phyloP scores from a whole-genome alignment of 169 alveolate species.

The Plasmodium inui region DNA sequence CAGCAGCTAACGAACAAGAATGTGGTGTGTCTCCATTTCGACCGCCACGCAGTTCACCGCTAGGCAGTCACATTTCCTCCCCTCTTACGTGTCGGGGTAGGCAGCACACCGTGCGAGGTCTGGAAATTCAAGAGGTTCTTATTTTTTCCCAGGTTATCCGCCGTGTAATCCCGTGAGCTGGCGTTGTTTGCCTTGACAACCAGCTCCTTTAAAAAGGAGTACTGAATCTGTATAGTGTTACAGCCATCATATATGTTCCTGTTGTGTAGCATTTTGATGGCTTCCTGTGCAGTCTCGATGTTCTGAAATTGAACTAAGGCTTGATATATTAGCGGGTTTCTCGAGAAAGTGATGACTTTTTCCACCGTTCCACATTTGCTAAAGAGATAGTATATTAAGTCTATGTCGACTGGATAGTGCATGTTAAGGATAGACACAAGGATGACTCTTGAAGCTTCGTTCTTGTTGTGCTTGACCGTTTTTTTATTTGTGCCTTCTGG shows the following conservation, averaged over 20 bases:
- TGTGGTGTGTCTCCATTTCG: neutral
- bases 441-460: slow-evolving; percentile 74
- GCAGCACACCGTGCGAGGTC: slow-evolving; percentile 50
- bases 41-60: neutral
- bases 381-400: slow-evolving; percentile 80
- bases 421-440: slow-evolving; percentile 79
- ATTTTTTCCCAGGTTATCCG: slow-evolving; percentile 19
- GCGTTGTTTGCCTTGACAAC: slow-evolving; percentile 77
- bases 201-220: slow-evolving; percentile 77
- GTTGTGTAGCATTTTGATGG: slow-evolving; percentile 77
- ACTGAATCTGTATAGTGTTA: slow-evolving; percentile 79
- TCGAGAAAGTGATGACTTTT: slow-evolving; percentile 80
- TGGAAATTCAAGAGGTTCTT: slow-evolving; percentile 9
- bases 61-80: neutral
- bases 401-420: slow-evolving; percentile 82
- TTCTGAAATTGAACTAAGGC: slow-evolving; percentile 79
- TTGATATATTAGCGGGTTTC: slow-evolving; percentile 78
- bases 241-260: slow-evolving; percentile 83
- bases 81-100: slow-evolving; percentile 60
- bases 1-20: neutral
- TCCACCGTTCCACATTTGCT: slow-evolving; percentile 78
- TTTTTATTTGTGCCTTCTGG: neutral
- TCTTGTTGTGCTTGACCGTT: slow-evolving; percentile 21
- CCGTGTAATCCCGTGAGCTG: slow-evolving; percentile 80
- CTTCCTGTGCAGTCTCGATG: slow-evolving; percentile 78